phyloP scores from a whole-genome alignment of 2,329 filamentous ascomycete genomes.

The Fusarium poae region DNA sequence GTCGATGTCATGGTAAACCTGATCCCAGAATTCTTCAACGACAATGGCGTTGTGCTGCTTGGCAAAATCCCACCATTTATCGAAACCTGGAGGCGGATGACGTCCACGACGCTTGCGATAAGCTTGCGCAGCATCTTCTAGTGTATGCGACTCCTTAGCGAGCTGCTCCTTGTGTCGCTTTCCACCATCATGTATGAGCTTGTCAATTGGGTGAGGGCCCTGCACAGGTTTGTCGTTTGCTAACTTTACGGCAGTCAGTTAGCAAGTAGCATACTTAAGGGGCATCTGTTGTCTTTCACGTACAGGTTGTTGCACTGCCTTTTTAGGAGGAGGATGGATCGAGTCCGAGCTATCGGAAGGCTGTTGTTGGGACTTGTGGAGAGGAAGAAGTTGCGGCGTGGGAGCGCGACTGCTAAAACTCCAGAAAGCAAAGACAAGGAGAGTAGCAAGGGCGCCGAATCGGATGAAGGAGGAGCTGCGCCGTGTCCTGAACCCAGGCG shows the following conservation, averaged over 20 bases:
- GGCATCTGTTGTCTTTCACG: background rate
- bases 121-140: constrained; percentile 67
- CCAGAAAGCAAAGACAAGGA: constrained; percentile 54
- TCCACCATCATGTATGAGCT: constrained; percentile 63
- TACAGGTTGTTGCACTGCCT: constrained; percentile 9
- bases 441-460: constrained; percentile 55
- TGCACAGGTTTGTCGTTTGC: constrained; percentile 15
- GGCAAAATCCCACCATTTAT: constrained; percentile 71
- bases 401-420: constrained; percentile 42
- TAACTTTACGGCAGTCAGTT: constrained; percentile 5
- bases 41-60: constrained; percentile 65
- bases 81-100: constrained; percentile 73
- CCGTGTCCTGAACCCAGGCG: constrained; percentile 58
- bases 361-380: constrained; percentile 23
- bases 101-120: constrained; percentile 71
- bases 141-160: constrained; percentile 61
- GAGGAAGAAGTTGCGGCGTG: constrained; percentile 13
- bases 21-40: constrained; percentile 74
- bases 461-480: constrained; percentile 60
- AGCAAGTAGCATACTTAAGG: constrained; percentile 6
- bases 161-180: constrained; percentile 56
- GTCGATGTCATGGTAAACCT: constrained; percentile 71
- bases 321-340: background rate
- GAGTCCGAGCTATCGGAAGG: background rate
- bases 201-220: constrained; percentile 64